phyloP scores from a whole-genome alignment of 148 eudicot species.

The Spergularia marina region DNA sequence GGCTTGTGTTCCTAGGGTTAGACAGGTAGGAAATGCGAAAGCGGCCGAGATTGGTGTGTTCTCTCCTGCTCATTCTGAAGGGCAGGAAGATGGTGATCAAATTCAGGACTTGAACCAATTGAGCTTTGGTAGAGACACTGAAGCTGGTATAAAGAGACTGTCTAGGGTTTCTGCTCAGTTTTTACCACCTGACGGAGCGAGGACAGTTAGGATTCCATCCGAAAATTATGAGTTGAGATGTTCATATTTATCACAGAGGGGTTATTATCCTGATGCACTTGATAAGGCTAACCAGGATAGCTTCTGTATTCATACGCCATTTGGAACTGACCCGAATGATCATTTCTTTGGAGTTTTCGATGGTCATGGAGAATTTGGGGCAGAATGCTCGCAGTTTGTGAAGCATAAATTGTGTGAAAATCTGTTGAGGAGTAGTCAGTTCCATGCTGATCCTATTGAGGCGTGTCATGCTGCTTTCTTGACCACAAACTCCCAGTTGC shows the following conservation, averaged over 20 bases:
- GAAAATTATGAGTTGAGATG: conserved; percentile 66
- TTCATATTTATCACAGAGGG: conserved; percentile 87
- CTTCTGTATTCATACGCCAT: conserved; percentile 92
- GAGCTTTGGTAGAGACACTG: conserved; percentile 57
- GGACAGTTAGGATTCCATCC: conserved; percentile 62
- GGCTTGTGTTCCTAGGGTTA: conserved; percentile 62
- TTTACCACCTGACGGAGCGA: conserved; percentile 79
- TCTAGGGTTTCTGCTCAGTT: conserved; percentile 89
- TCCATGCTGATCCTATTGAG: conserved; percentile 67
- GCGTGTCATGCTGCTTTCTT: conserved; percentile 83
- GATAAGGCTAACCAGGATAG: conserved; percentile 99
- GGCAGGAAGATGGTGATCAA: conserved; percentile 40
- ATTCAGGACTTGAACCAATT: conserved; percentile 45
- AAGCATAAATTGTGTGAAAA: conserved; percentile 85
- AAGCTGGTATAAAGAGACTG: conserved; percentile 77
- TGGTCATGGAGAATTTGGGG: conserved; percentile 94
- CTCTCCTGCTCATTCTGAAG: conserved; percentile 61
- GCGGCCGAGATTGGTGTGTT: conserved; percentile 50
- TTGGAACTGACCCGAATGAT: conserved; percentile 75
- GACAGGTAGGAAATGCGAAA: conserved; percentile 48
- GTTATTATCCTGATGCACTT: conserved; percentile 98
- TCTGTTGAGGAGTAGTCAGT: conserved; percentile 66
- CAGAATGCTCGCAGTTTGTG: conserved; percentile 92
- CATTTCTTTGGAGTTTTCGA: conserved; percentile 95
- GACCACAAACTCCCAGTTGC: conserved; percentile 80